phyloP scores from a whole-genome alignment of 805 yeast species.

The Myxozyma geophila region DNA sequence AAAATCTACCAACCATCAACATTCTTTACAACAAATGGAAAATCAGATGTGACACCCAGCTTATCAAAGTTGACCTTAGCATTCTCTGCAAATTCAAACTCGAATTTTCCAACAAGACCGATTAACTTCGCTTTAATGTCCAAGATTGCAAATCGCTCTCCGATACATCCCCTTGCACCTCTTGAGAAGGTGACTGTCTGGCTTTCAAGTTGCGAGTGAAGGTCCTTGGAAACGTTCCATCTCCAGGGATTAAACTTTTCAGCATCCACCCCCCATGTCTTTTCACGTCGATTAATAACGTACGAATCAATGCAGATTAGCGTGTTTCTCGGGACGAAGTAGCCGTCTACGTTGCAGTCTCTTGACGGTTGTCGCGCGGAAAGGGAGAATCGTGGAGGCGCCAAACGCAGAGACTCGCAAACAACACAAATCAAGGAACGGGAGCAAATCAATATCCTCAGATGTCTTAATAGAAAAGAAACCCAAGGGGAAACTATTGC shows the following conservation, averaged over 20 bases:
- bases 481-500: background rate
- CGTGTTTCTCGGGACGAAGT: background rate
- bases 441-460: background rate
- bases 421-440: background rate
- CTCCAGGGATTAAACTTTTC: background rate
- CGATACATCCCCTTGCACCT: constrained; percentile 1
- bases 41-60: no score
- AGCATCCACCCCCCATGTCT: background rate
- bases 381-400: background rate
- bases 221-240: background rate
- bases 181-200: background rate
- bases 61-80: no score
- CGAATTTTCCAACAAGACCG: background rate
- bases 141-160: background rate
- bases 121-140: background rate
- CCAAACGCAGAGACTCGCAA: background rate
- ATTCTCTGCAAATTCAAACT: background rate
- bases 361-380: background rate
- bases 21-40: no score
- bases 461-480: background rate
- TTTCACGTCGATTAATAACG: background rate
- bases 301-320: background rate
- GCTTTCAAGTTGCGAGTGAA: background rate
- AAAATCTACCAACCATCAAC: no score
- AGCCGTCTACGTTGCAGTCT: constrained; percentile 5